Evolutionary conservation across 2,329 filamentous ascomycete species (phyloP).

Genomic region (Neonectria punicea): DNA sequence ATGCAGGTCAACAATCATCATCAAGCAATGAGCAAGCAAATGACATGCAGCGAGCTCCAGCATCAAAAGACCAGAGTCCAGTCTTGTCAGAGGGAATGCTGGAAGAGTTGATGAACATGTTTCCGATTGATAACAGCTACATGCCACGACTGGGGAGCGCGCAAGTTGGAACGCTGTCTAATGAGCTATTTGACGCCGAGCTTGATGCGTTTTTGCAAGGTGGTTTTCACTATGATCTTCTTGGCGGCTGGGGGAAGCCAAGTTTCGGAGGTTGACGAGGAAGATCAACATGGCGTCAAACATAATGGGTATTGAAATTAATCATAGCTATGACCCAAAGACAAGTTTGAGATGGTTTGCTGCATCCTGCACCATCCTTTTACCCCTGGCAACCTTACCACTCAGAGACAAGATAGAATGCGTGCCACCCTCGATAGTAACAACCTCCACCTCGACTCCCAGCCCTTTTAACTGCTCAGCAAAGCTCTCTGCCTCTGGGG

Average conservation of each 20-base stretch:
- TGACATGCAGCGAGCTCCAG: not conserved
- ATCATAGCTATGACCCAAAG: not conserved
- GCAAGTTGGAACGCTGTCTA: not conserved
- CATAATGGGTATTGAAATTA: not conserved
- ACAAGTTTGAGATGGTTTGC: slow-evolving; percentile 7
- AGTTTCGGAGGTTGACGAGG: slow-evolving; percentile 1
- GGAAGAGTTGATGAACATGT: slow-evolving; percentile 20
- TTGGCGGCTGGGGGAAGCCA: slow-evolving; percentile 20
- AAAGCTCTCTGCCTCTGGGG: slow-evolving; percentile 40
- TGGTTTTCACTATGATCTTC: slow-evolving; percentile 27
- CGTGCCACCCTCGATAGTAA: slow-evolving; percentile 11
- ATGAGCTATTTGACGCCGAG: slow-evolving; percentile 27
- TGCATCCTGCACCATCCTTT: slow-evolving; percentile 14
- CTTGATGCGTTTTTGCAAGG: slow-evolving; percentile 29
- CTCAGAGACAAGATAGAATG: slow-evolving; percentile 22
- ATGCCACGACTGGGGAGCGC: slow-evolving; percentile 10
- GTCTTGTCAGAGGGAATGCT: slow-evolving; percentile 13
- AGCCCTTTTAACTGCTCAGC: slow-evolving; percentile 30
- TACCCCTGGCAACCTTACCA: slow-evolving; percentile 11
- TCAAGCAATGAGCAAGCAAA: not conserved
- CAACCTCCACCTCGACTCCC: slow-evolving; percentile 5
- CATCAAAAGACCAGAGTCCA: not conserved
- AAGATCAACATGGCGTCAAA: not conserved
- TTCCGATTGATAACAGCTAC: slow-evolving; percentile 2
- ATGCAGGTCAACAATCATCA: not conserved